These are phyloP conservation scores for Fragaria ananassa DNA, from an alignment of 306 rosid genomes.

Conservation along the genomic window DNA sequence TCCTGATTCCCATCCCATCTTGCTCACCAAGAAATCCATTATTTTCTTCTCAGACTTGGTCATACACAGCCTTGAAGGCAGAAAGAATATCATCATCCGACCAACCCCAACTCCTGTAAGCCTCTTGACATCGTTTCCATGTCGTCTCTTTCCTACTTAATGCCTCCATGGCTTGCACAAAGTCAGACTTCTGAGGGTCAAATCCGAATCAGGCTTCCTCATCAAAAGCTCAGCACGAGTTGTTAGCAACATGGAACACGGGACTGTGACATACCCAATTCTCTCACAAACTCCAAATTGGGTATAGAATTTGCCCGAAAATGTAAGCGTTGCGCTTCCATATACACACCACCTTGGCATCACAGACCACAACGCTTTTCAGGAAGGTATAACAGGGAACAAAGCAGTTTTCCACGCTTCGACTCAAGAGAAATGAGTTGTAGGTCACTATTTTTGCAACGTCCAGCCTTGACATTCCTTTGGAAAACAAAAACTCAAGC, in stretches of 20 bases:
- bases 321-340: conserved; percentile 6
- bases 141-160: background rate
- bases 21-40: conserved; percentile 22
- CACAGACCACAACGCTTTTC: conserved; percentile 8
- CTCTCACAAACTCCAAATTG: conserved; percentile 19
- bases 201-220: conserved; percentile 25
- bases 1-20: conserved; percentile 17
- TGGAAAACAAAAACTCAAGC: conserved; percentile 30
- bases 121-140: conserved; percentile 14
- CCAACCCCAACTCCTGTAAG: conserved; percentile 34
- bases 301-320: background rate
- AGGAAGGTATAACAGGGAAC: conserved; percentile 26
- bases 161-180: conserved; percentile 18
- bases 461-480: conserved; percentile 25
- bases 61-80: conserved; percentile 25
- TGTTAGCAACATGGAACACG: background rate
- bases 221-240: background rate
- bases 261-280: conserved; percentile 6
- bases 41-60: conserved; percentile 23
- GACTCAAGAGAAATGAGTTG: background rate
- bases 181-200: background rate
- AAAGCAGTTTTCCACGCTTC: conserved; percentile 23
- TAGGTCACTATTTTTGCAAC: conserved; percentile 2
- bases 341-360: background rate
- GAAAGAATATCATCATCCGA: conserved; percentile 12